Percentiles rank a stretch among this genome's conserved stretches.
phyloP scores from a whole-genome alignment of 768 basidiomycete genomes.

The Porpolomopsis calyptriformis region DNA sequence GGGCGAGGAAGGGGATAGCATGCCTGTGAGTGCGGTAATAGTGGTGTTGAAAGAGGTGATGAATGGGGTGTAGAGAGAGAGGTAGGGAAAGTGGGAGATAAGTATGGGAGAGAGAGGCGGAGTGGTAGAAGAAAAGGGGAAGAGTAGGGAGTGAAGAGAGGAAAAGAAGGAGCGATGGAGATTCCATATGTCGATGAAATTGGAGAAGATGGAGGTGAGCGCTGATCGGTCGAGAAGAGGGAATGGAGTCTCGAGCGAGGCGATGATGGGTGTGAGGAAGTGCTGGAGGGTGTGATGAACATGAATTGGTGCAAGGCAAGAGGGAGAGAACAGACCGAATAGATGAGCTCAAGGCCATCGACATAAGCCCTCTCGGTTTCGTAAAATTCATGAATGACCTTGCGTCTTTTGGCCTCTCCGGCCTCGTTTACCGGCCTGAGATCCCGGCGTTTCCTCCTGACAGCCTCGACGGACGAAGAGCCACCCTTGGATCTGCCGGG shows the following conservation, averaged over 20 bases:
- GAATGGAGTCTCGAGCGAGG: constrained; percentile 55
- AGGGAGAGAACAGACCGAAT: constrained; percentile 46
- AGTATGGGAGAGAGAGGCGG: constrained; percentile 46
- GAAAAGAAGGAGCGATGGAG: constrained; percentile 67
- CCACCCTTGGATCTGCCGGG: constrained; percentile 21
- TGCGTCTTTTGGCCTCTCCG: constrained; percentile 45
- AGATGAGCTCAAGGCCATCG: constrained; percentile 72
- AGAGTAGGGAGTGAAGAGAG: constrained; percentile 39
- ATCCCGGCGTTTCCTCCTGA: constrained; percentile 29
- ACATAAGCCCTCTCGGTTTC: constrained; percentile 76
- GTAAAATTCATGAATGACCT: constrained; percentile 70
- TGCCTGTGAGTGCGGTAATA: constrained; percentile 44
- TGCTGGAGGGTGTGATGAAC: constrained; percentile 36
- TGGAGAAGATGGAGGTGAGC: constrained; percentile 70
- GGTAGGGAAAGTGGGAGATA: constrained; percentile 76
- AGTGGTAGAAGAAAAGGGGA: constrained; percentile 12
- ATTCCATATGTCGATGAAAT: constrained; percentile 89
- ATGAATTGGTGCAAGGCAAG: constrained; percentile 1
- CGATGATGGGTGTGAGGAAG: constrained; percentile 72
- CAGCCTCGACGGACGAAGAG: constrained; percentile 30
- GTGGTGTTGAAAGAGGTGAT: constrained; percentile 67
- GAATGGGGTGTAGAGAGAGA: constrained; percentile 80
- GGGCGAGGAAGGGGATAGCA: constrained; percentile 37
- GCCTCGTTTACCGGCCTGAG: constrained; percentile 36
- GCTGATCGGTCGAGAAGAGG: constrained; percentile 61